Base-by-base conservation (phyloP, 2,329 filamentous ascomycete species). In the Penicillium digitatum region DNA sequence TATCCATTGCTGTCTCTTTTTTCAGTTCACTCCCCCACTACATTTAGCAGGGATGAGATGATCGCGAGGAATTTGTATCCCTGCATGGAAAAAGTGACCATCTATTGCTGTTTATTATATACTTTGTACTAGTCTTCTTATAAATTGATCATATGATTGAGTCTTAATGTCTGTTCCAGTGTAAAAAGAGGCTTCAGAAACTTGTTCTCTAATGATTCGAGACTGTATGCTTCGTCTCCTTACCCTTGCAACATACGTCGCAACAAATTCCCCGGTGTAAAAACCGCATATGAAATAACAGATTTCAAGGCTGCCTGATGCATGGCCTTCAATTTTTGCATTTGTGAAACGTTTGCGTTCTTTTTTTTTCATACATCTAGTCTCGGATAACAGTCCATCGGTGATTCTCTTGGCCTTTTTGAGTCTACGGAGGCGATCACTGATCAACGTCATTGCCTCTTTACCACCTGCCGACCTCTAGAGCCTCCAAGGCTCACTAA, bases 1-100 rank as follows among this genome's bases (percentile, higher is more conserved):
- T 72, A 72, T 72, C 70, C 67, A 64, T 70, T 71, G 67, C 69
- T 66, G 47, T 65, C 48, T 54, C 29, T 58, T 63, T 63, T 63
- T 63, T 60, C 68, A 60, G 60, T 59, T 65, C 62, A 61, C 61
- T 63, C 54, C 60, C 60, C 57, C 55, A 59, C 61, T 66, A 64
- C 62, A 65, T 64, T 54, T 58, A 63, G 55, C 60, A 68, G 64
- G 66, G 61, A 68, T 66, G 66, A 69, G 67, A 69, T 70, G 67
- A 72, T 70, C 63, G 63, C 63, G 58, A 61, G 61, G 57, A 61
- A 59, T 59, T 57, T 55, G 50, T 58, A 50, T 49, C 53, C 48
- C 53, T 60, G 56, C 54, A 64, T 61, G 56, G 46, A 62, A 63
- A 63, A 64, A 65, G 60, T 64, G 60, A 48, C 52, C 55, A 49